Base-by-base conservation (phyloP, 306 rosid genomes). In the Quercus agrifolia region DNA sequence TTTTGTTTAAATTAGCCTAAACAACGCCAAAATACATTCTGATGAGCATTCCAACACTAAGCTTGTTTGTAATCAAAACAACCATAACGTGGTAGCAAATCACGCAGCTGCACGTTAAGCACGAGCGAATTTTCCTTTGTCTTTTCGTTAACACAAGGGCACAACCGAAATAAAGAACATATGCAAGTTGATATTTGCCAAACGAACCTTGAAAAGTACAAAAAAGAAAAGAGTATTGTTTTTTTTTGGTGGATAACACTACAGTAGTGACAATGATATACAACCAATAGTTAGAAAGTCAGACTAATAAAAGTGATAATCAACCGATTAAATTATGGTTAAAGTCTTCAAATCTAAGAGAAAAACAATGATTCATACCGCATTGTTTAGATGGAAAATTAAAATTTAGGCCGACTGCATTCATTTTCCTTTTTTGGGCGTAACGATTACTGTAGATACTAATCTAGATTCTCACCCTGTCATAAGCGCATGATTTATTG, bases 271-370 rank as follows among this genome's bases (percentile, higher is more conserved):
- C 80, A 78, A 74, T 78, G 88, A 86, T 73, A 79, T 78, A 68
- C 76, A 74, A 44, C 80, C 83, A 85, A 82, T 78, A 13, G 28
- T 2, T 1, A 70, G 54, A 76, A 82, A 84, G 91, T 89, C 85
- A 80, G 55, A 85, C 77, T 41, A 15, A 54, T 70, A 10, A 27
- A 27, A 69, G 31, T 51, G 61, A 14, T 2, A 25, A 66, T 75
- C 35, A 85, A 7, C 7, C 14, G 12, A 55, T 38, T 78, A 44
- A 35, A 64, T 25, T 56, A 57, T 51, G 57, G 13, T 66, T 33
- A 67, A 77, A 35, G 30, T 55, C 55, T 17, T 69, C 49, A 76
- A 56, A 56, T 61, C 69, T 77, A 75, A 61, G 21, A 4, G 54
- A 49, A 49, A 10, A 12, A 49, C 15, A 20, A 58, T 71, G 78